Percentiles rank a stretch among this genome's conserved stretches.
Evolutionary conservation across 768 basidiomycete genomes (phyloP).

Genomic region (Phanerochaete sordida): DNA sequence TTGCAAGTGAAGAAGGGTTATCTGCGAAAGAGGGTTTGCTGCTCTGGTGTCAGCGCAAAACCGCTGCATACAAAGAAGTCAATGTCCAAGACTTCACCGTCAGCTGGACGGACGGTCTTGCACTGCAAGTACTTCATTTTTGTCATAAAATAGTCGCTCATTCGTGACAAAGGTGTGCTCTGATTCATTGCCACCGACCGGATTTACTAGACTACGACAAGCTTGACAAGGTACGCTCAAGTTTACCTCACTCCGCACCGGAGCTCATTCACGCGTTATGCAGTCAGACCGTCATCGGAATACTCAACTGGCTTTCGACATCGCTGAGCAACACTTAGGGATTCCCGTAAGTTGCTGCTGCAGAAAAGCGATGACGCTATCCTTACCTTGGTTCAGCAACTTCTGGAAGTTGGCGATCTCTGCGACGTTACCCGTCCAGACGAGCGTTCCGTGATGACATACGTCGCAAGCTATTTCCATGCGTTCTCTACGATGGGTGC

Average conservation of each 20-base stretch:
- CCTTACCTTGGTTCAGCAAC: constrained; percentile 52
- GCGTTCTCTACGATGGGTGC: constrained; percentile 96
- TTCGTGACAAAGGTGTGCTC: constrained; percentile 94
- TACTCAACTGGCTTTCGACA: constrained; percentile 80
- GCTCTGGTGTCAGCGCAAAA: constrained; percentile 98
- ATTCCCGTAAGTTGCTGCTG: constrained; percentile 70
- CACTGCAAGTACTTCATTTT: constrained; percentile 62
- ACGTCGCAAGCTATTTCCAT: constrained; percentile 96
- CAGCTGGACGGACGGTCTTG: constrained; percentile 94
- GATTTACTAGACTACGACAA: constrained; percentile 89
- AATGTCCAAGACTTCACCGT: constrained; percentile 90
- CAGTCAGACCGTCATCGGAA: constrained; percentile 81
- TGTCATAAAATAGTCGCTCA: too few relatives aligned
- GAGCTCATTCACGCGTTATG: constrained; percentile 12
- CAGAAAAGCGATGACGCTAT: constrained; percentile 6
- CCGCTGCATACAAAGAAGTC: constrained; percentile 85
- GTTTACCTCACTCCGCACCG: neutral
- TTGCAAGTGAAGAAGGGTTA: constrained; percentile 88
- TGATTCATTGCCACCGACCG: constrained; percentile 96
- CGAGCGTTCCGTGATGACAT: constrained; percentile 97
- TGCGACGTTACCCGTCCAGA: constrained; percentile 87
- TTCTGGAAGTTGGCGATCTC: constrained; percentile 94
- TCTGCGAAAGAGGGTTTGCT: constrained; percentile 96
- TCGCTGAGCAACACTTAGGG: constrained; percentile 84
- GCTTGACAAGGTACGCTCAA: constrained; percentile 67